These are phyloP conservation scores for Boletus subcaerulescens DNA, from an alignment of 768 basidiomycete species.

Conservation along the genomic window DNA sequence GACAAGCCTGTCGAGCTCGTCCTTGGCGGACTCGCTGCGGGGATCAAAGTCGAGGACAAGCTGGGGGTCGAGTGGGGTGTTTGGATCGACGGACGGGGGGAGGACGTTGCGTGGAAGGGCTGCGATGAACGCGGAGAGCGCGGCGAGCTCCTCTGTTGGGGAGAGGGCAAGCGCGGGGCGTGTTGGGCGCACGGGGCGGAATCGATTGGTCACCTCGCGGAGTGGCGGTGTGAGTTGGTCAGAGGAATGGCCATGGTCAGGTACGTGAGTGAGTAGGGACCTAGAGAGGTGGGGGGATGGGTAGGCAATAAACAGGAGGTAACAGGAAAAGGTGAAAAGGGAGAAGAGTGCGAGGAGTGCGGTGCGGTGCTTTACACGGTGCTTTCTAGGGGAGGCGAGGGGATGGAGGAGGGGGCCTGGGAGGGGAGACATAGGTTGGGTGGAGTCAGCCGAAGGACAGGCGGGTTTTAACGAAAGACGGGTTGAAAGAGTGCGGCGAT, in stretches of 20 bases:
- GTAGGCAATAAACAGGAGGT: conserved; percentile 52
- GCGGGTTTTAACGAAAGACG: conserved; percentile 19
- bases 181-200: conserved; percentile 12
- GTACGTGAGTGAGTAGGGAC: conserved; percentile 27
- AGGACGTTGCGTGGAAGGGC: conserved; percentile 75
- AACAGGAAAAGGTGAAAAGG: conserved; percentile 50
- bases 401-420: conserved; percentile 31
- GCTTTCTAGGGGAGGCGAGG: conserved; percentile 14
- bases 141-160: conserved; percentile 64
- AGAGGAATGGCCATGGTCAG: conserved; percentile 6
- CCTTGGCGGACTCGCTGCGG: conserved; percentile 53
- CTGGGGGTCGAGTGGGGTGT: conserved; percentile 68
- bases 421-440: conserved; percentile 26
- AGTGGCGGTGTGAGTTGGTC: conserved; percentile 15
- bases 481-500: conserved; percentile 27
- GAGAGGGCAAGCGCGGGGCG: conserved; percentile 47
- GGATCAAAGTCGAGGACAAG: conserved; percentile 84
- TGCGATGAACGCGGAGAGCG: conserved; percentile 69
- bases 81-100: conserved; percentile 61
- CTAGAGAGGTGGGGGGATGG: conserved; percentile 40
- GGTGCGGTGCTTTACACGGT: conserved; percentile 49
- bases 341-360: conserved; percentile 53
- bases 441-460: neutral
- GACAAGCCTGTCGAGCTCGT: conserved; percentile 59
- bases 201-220: conserved; percentile 7